phyloP scores from a whole-genome alignment of 257 asterid genomes.

The Henckelia pumila region DNA sequence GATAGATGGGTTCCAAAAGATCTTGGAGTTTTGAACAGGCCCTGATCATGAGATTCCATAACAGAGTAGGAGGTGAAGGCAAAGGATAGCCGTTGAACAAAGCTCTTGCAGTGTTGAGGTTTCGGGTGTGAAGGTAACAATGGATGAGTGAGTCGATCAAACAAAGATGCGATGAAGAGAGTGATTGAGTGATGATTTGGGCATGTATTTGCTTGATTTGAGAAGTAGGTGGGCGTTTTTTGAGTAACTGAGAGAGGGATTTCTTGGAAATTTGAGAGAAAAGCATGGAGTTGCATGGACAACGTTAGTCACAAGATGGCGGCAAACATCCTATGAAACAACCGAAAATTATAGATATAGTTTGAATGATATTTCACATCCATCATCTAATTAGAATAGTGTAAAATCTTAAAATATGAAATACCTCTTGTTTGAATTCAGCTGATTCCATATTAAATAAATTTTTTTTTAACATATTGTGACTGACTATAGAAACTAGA shows the following conservation, averaged over 20 bases:
- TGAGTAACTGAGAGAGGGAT: constrained; percentile 43
- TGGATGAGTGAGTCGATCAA: constrained; percentile 60
- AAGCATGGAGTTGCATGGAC: neutral
- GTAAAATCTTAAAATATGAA: too few relatives aligned
- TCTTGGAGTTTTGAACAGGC: constrained; percentile 50
- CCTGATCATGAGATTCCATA: constrained; percentile 72
- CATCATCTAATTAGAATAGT: too few relatives aligned
- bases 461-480: too few relatives aligned
- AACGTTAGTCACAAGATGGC: too few relatives aligned
- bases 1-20: constrained; percentile 43
- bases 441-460: too few relatives aligned
- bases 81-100: constrained; percentile 55
- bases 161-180: constrained; percentile 30
- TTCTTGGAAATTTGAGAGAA: constrained; percentile 29
- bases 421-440: too few relatives aligned
- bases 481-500: too few relatives aligned
- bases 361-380: too few relatives aligned
- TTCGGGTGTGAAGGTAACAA: constrained; percentile 52
- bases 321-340: neutral
- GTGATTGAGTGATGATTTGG: constrained; percentile 40
- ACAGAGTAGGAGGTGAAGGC: constrained; percentile 50
- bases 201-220: constrained; percentile 69
- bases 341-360: too few relatives aligned
- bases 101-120: constrained; percentile 37
- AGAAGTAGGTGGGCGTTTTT: constrained; percentile 48